Conservation (phyloP, 2,329 filamentous ascomycete genomes). For the Phialemoniopsis sp. region DNA sequence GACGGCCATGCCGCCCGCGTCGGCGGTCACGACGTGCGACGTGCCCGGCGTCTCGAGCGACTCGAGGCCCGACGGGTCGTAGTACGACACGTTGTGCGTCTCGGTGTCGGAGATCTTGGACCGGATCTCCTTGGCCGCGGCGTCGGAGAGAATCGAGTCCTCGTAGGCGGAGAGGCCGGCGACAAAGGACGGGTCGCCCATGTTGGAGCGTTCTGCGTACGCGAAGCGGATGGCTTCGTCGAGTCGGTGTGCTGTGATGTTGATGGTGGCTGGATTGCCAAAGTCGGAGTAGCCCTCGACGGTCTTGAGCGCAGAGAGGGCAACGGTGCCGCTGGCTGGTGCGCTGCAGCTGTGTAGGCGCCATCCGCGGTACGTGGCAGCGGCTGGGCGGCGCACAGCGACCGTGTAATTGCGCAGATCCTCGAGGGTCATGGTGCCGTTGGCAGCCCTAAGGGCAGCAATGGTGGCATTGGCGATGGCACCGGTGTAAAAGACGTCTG, state of each 20-base stretch:
- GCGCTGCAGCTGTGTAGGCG: conserved; percentile 65
- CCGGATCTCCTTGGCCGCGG: conserved; percentile 48
- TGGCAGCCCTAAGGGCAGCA: conserved; percentile 53
- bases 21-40: conserved; percentile 63
- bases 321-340: conserved; percentile 70
- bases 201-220: conserved; percentile 67
- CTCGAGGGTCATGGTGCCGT: conserved; percentile 73
- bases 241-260: conserved; percentile 70
- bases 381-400: conserved; percentile 53
- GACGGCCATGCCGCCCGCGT: conserved; percentile 67
- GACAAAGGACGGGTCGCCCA: conserved; percentile 76
- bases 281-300: conserved; percentile 67
- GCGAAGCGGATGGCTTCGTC: conserved; percentile 81
- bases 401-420: conserved; percentile 73
- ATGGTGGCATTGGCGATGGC: conserved; percentile 68
- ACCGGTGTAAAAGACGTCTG: conserved; percentile 67
- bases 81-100: conserved; percentile 33
- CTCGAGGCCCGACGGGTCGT: conserved; percentile 41
- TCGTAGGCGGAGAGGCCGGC: conserved; percentile 51
- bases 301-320: conserved; percentile 69
- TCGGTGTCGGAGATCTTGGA: conserved; percentile 36
- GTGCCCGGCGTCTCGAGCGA: conserved; percentile 61
- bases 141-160: conserved; percentile 59
- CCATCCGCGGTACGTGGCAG: conserved; percentile 65
- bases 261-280: conserved; percentile 45